These are phyloP conservation scores for Macrolepiota fuliginosa DNA, from an alignment of 768 basidiomycete genomes.

Conservation along the genomic window DNA sequence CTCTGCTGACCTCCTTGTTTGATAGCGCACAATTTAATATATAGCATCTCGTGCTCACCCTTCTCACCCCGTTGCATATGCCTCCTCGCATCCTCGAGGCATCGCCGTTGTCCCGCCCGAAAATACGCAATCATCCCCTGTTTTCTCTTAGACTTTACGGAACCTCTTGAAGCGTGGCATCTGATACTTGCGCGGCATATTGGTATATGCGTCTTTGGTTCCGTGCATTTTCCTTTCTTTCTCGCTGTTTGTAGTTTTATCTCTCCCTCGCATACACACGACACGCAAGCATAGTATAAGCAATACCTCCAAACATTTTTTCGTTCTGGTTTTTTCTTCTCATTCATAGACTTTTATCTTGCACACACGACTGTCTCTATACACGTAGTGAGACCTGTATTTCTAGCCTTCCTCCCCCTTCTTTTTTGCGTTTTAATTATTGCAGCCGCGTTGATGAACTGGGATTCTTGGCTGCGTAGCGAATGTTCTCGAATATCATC, in stretches of 20 bases:
- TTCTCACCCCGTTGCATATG: background rate
- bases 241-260: constrained; percentile 17
- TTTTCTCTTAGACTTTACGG: background rate
- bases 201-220: background rate
- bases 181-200: background rate
- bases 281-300: background rate
- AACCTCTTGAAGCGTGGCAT: background rate
- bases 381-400: constrained; percentile 22
- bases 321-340: background rate
- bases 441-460: background rate
- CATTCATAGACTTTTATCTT: constrained; percentile 5
- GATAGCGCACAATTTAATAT: constrained; percentile 56
- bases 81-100: background rate
- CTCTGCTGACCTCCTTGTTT: constrained; percentile 3
- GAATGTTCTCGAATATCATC: no score
- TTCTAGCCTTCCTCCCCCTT: no score
- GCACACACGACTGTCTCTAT: constrained; percentile 11
- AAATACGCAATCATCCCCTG: background rate
- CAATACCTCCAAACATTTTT: constrained; percentile 1
- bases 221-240: background rate
- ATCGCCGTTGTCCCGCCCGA: background rate
- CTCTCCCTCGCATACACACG: constrained; percentile 10
- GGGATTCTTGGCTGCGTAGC: background rate
- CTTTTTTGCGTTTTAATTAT: constrained; percentile 2
- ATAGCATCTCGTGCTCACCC: background rate